Conservation (phyloP, 306 rosid species). For the Sesbania bispinosa region DNA sequence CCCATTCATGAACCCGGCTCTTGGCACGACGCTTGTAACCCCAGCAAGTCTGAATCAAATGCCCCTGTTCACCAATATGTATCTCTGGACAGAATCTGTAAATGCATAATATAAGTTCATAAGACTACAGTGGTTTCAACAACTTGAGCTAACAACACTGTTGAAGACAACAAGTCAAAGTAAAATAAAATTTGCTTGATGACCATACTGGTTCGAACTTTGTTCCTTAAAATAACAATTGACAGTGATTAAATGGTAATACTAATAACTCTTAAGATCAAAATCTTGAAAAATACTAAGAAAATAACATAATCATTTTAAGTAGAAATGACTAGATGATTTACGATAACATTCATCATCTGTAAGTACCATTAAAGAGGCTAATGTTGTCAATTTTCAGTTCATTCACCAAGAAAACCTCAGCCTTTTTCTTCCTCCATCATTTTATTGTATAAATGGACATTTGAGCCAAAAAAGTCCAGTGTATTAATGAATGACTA, state of each 20-base stretch:
- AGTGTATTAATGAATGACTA: neutral
- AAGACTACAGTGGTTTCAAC: conserved; percentile 5
- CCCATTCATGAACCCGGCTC: conserved; percentile 74
- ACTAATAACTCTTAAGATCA: neutral
- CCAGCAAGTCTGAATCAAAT: conserved; percentile 65
- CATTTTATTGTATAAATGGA: neutral
- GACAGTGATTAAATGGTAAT: neutral
- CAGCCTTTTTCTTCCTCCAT: neutral
- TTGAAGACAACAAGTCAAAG: conserved; percentile 17
- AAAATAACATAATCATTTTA: neutral
- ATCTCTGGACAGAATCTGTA: conserved; percentile 82
- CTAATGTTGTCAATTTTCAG: neutral
- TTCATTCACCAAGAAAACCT: neutral
- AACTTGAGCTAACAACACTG: neutral
- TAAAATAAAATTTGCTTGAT: neutral
- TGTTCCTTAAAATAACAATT: neutral
- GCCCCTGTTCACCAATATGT: conserved; percentile 67
- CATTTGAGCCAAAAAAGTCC: neutral
- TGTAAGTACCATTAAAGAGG: neutral
- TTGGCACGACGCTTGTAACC: conserved; percentile 63
- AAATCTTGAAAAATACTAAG: neutral
- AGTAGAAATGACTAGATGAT: conserved; percentile 1
- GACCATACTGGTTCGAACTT: neutral
- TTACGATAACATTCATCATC: neutral
- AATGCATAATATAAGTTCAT: conserved; percentile 14